Percentiles rank a stretch among this genome's conserved stretches.
phyloP scores from a whole-genome alignment of 192 early-diverging fungal genomes.

The Backusella macrospora region DNA sequence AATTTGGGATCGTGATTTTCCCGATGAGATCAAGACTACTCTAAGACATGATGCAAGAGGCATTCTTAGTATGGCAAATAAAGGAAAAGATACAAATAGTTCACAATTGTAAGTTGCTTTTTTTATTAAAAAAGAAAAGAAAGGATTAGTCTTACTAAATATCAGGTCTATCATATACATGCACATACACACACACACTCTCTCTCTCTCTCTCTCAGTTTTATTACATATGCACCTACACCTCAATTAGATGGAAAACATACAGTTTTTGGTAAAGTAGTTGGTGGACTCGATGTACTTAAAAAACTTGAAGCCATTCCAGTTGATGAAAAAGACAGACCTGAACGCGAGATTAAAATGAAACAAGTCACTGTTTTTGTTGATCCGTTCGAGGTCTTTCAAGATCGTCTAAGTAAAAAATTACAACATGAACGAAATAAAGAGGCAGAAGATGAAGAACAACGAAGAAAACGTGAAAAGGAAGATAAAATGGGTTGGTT shows the following conservation, averaged over 20 bases:
- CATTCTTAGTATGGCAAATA: slow-evolving; percentile 94
- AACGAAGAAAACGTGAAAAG: slow-evolving; percentile 55
- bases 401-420: slow-evolving; percentile 69
- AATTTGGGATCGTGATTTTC: slow-evolving; percentile 66
- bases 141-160: slow-evolving; percentile 20
- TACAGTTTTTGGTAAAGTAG: slow-evolving; percentile 91
- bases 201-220: slow-evolving; percentile 53
- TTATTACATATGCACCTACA: slow-evolving; percentile 69
- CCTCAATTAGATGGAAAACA: slow-evolving; percentile 83
- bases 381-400: slow-evolving; percentile 84
- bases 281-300: slow-evolving; percentile 85
- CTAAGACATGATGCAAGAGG: slow-evolving; percentile 81
- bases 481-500: slow-evolving; percentile 75
- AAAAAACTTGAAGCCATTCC: slow-evolving; percentile 77
- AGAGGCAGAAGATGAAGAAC: slow-evolving; percentile 40
- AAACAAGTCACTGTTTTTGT: slow-evolving; percentile 73
- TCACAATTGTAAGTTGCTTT: slow-evolving; percentile 70
- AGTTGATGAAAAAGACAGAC: slow-evolving; percentile 72
- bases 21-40: slow-evolving; percentile 69
- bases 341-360: slow-evolving; percentile 75
- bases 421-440: slow-evolving; percentile 49
- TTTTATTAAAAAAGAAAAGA: too few relatives aligned
- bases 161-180: background rate
- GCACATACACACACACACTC: too few relatives aligned
- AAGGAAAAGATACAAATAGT: slow-evolving; percentile 87